These are phyloP conservation scores for Zostera marina DNA, from an alignment of 116 monocot species.

Conservation along the genomic window DNA sequence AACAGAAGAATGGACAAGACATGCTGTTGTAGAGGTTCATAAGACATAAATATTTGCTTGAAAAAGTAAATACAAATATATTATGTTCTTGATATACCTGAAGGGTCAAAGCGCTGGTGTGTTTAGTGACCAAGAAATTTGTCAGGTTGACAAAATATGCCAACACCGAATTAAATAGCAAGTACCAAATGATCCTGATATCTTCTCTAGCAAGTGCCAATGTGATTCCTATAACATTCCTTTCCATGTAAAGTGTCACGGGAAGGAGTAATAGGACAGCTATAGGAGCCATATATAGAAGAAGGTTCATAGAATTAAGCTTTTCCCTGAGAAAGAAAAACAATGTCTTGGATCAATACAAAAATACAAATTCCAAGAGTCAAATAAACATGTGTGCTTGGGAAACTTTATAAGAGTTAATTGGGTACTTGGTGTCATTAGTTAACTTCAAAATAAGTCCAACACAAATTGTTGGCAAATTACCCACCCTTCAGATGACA, in stretches of 20 bases:
- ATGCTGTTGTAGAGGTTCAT: not conserved
- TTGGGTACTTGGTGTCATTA: not conserved
- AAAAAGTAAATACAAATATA: not conserved
- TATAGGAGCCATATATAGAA: conserved; percentile 87
- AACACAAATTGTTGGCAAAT: conserved; percentile 2
- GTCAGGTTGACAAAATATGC: conserved; percentile 93
- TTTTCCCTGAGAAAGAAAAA: conserved; percentile 48
- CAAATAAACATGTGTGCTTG: not conserved
- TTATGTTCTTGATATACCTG: conserved; percentile 30
- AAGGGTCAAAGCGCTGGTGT: conserved; percentile 87
- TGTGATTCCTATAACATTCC: conserved; percentile 75
- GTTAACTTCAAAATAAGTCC: not conserved
- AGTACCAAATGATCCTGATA: conserved; percentile 71
- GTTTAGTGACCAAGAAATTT: conserved; percentile 94
- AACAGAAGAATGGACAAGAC: not conserved
- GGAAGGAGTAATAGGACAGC: conserved; percentile 75
- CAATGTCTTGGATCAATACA: too few species aligned
- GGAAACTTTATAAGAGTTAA: too few species aligned
- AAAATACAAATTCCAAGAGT: not conserved
- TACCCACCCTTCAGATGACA: conserved; percentile 98
- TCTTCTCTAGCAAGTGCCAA: conserved; percentile 80
- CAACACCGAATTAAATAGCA: conserved; percentile 75
- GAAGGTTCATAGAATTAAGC: conserved; percentile 92
- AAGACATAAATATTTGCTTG: not conserved
- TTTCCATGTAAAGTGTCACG: conserved; percentile 65